Percentiles rank a stretch among this genome's conserved stretches.
Evolutionary conservation across 164 flowering plant genomes (phyloP).

Genomic region (Vitis labrusca): DNA sequence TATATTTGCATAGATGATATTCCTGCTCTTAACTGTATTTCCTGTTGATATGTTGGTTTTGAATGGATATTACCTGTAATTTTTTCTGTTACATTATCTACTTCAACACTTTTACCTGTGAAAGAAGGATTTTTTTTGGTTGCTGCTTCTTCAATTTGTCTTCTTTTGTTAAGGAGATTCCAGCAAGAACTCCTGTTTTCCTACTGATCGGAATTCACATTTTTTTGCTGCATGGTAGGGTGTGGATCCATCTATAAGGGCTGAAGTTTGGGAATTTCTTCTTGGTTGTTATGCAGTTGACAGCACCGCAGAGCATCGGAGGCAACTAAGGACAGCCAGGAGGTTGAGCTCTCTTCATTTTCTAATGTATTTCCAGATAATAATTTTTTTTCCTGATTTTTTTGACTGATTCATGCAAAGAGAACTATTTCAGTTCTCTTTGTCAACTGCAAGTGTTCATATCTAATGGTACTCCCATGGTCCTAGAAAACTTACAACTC

Average conservation of each 20-base stretch:
- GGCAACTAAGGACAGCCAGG: slow-evolving; percentile 63
- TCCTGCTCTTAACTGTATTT: too few species aligned
- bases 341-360: slow-evolving; percentile 39
- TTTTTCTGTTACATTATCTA: too few species aligned
- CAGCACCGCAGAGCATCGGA: slow-evolving; percentile 66
- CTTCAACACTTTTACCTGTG: neutral
- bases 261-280: slow-evolving; percentile 96
- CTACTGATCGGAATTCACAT: neutral
- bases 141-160: neutral
- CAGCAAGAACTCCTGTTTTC: neutral
- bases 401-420: neutral
- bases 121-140: neutral
- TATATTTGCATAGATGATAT: too few species aligned
- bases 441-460: too few species aligned
- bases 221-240: slow-evolving; percentile 47
- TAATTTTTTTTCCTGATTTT: neutral
- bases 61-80: too few species aligned
- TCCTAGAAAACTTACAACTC: too few species aligned
- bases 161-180: neutral
- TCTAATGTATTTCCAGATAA: too few species aligned
- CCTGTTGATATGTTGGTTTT: too few species aligned
- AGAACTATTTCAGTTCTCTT: too few species aligned
- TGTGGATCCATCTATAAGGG: slow-evolving; percentile 84
- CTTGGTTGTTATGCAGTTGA: slow-evolving; percentile 83
- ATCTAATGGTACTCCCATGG: too few species aligned